A percentile compares a stretch with the other conserved stretches of the same genome.
These are phyloP conservation scores for Arthrobotrys iridis DNA, from an alignment of 2,329 filamentous ascomycete genomes.

Conservation along the genomic window DNA sequence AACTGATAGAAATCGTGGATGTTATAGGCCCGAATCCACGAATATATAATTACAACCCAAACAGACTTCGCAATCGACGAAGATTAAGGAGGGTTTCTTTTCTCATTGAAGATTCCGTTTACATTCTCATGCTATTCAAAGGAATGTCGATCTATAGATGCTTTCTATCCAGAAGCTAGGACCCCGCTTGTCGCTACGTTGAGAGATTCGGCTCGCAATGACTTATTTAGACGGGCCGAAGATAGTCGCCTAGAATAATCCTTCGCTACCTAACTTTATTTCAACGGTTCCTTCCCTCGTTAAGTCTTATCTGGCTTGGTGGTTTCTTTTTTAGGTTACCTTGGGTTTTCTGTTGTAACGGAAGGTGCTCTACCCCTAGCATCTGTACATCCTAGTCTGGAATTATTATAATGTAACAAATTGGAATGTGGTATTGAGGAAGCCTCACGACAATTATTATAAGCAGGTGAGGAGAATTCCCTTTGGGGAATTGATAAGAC, in stretches of 20 bases:
- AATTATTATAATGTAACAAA: too few relatives aligned
- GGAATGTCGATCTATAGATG: neutral
- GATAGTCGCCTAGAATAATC: neutral
- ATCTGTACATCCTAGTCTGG: neutral
- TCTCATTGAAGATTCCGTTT: neutral
- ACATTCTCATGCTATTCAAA: neutral
- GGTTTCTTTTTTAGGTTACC: neutral
- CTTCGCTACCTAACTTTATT: slow-evolving; percentile 7
- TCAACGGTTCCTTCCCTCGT: neutral
- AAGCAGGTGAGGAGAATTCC: neutral
- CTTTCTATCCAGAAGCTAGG: neutral
- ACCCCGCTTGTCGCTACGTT: neutral
- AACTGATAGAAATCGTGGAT: too few relatives aligned
- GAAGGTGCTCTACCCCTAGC: neutral
- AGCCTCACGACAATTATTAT: neutral
- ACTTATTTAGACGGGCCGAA: neutral
- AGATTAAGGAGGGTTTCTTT: too few relatives aligned
- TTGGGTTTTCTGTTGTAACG: neutral
- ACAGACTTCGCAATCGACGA: too few relatives aligned
- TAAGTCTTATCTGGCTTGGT: neutral
- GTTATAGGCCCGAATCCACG: too few relatives aligned
- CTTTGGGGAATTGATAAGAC: neutral
- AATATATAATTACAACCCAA: too few relatives aligned
- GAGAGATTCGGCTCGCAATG: neutral
- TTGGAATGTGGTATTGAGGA: neutral